These are phyloP conservation scores for Botryotinia calthae DNA, from an alignment of 2,329 filamentous ascomycete species.

Conservation along the genomic window DNA sequence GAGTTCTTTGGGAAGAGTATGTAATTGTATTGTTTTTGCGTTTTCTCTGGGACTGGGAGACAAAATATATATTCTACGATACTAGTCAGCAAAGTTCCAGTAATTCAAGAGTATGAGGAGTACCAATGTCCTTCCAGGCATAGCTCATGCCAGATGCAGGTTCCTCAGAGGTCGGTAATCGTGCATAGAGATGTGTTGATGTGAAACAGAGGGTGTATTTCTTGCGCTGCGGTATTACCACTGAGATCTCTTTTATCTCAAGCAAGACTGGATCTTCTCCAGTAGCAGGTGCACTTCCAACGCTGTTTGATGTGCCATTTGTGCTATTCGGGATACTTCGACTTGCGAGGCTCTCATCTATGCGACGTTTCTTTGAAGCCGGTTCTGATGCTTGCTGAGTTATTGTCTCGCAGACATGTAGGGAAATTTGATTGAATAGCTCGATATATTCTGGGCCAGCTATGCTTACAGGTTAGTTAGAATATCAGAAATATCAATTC, in stretches of 20 bases:
- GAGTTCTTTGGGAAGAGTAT: conserved; percentile 56
- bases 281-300: conserved; percentile 27
- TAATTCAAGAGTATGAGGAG: conserved; percentile 25
- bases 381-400: conserved; percentile 29
- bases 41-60: conserved; percentile 63
- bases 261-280: conserved; percentile 53
- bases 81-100: conserved; percentile 13
- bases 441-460: conserved; percentile 37
- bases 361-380: conserved; percentile 36
- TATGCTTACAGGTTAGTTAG: conserved; percentile 17
- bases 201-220: conserved; percentile 66
- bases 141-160: conserved; percentile 56
- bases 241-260: conserved; percentile 63
- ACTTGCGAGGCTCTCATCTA: conserved; percentile 34
- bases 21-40: conserved; percentile 65
- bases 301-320: conserved; percentile 24
- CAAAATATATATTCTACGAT: conserved; percentile 58
- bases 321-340: conserved; percentile 29
- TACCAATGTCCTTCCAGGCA: conserved; percentile 62
- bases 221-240: conserved; percentile 66
- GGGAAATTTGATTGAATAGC: conserved; percentile 40
- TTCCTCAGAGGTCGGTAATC: conserved; percentile 49
- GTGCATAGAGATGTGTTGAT: conserved; percentile 56
- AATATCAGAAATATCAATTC: not conserved
- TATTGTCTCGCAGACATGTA: conserved; percentile 31